Conservation (phyloP, 768 basidiomycete species). For the Collybiopsis confluens region DNA sequence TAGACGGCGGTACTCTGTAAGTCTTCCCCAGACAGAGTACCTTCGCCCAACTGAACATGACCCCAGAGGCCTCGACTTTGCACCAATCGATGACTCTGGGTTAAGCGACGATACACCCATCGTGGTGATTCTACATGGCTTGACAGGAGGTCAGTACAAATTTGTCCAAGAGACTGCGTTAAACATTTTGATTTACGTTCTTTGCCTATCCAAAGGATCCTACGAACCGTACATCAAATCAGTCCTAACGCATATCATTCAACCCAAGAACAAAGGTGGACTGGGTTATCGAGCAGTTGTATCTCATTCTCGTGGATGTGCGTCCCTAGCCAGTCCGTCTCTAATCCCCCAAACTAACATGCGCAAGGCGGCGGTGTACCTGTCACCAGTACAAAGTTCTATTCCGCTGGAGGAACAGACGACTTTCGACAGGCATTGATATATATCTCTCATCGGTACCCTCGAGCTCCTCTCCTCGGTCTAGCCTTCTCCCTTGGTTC, state of each 20-base stretch:
- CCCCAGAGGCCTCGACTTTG: conserved; percentile 64
- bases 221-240: conserved; percentile 67
- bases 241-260: conserved; percentile 50
- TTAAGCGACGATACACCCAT: conserved; percentile 43
- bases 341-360: background rate
- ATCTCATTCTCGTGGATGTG: conserved; percentile 66
- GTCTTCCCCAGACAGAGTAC: conserved; percentile 12
- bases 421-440: conserved; percentile 60
- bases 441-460: conserved; percentile 52
- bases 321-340: conserved; percentile 17
- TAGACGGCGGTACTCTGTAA: conserved; percentile 66
- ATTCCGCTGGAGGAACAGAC: conserved; percentile 61
- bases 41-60: conserved; percentile 8
- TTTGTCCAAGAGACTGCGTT: too few species aligned
- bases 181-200: too few species aligned
- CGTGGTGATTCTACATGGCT: conserved; percentile 55
- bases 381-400: conserved; percentile 58
- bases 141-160: conserved; percentile 41
- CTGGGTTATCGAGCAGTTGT: conserved; percentile 65
- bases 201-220: conserved; percentile 34
- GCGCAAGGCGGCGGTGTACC: conserved; percentile 53
- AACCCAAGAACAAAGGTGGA: conserved; percentile 50
- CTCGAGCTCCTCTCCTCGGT: conserved; percentile 58
- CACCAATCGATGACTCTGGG: conserved; percentile 38
- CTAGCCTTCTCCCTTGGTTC: conserved; percentile 77